Evolutionary conservation across 106 monocot genomes (phyloP).

Genomic region (Dendrobium chrysotoxum): DNA sequence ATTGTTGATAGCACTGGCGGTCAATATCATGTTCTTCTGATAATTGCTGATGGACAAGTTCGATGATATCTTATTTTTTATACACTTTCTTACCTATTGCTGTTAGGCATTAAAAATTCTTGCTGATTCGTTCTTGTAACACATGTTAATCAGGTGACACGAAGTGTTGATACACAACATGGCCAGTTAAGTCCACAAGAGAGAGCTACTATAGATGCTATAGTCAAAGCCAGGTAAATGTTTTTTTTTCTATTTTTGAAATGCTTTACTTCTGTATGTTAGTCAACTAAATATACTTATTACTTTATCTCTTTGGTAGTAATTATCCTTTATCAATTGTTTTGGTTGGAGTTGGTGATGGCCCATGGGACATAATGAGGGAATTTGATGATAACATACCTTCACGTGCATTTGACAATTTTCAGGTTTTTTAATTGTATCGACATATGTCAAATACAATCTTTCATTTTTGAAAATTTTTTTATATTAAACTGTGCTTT

Average conservation of each 20-base stretch:
- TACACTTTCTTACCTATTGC: neutral
- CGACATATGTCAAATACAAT: neutral
- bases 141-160: constrained; percentile 43
- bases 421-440: constrained; percentile 41
- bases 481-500: neutral
- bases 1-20: constrained; percentile 81
- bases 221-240: constrained; percentile 67
- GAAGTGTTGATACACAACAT: constrained; percentile 62
- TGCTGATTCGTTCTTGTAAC: neutral
- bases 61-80: neutral
- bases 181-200: constrained; percentile 64
- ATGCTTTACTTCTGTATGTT: neutral
- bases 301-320: constrained; percentile 23
- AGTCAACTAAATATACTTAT: neutral
- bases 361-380: constrained; percentile 87
- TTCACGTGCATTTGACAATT: constrained; percentile 65
- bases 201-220: constrained; percentile 60
- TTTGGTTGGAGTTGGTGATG: constrained; percentile 78
- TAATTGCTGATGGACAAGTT: constrained; percentile 95
- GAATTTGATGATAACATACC: constrained; percentile 87
- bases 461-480: neutral
- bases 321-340: constrained; percentile 71
- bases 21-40: constrained; percentile 84
- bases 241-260: neutral
- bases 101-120: neutral